These are phyloP conservation scores for Pythium angustatum DNA, from an alignment of 352 stramenopile genomes.

Conservation along the genomic window DNA sequence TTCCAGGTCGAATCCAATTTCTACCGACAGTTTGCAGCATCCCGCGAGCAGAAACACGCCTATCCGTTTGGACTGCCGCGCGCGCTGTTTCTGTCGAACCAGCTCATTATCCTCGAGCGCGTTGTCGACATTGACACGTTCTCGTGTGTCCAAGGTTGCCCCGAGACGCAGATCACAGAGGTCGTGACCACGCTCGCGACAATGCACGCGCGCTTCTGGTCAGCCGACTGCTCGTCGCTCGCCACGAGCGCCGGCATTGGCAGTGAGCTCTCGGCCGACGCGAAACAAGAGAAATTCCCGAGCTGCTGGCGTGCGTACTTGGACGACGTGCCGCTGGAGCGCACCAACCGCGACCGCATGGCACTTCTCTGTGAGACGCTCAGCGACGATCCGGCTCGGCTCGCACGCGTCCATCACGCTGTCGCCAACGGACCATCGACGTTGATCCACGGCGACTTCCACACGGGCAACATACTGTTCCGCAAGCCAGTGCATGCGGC, in stretches of 20 bases:
- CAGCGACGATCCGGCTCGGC: conserved; percentile 37
- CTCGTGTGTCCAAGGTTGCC: conserved; percentile 69
- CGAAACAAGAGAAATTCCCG: conserved; percentile 70
- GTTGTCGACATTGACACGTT: conserved; percentile 50
- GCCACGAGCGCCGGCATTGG: conserved; percentile 63
- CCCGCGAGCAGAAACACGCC: conserved; percentile 9
- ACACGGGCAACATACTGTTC: conserved; percentile 81
- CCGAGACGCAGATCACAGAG: conserved; percentile 38
- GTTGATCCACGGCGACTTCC: conserved; percentile 82
- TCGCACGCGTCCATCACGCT: conserved; percentile 50
- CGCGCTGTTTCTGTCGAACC: conserved; percentile 63
- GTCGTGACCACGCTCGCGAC: conserved; percentile 58
- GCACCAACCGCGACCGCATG: conserved; percentile 33
- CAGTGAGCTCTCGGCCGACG: conserved; percentile 55
- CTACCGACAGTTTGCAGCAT: conserved; percentile 49
- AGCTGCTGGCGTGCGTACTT: conserved; percentile 52
- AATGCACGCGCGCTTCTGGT: conserved; percentile 66
- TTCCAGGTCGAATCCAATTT: conserved; percentile 79
- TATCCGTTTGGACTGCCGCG: conserved; percentile 64
- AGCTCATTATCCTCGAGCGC: conserved; percentile 72
- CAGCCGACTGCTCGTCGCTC: conserved; percentile 44
- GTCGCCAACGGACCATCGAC: conserved; percentile 54
- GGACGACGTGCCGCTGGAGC: conserved; percentile 46
- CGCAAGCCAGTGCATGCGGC: too few species aligned
- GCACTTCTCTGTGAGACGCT: conserved; percentile 47